Evolutionary conservation across 2,329 filamentous ascomycete genomes (phyloP).

Genomic region (Penicillium hesseltinei): DNA sequence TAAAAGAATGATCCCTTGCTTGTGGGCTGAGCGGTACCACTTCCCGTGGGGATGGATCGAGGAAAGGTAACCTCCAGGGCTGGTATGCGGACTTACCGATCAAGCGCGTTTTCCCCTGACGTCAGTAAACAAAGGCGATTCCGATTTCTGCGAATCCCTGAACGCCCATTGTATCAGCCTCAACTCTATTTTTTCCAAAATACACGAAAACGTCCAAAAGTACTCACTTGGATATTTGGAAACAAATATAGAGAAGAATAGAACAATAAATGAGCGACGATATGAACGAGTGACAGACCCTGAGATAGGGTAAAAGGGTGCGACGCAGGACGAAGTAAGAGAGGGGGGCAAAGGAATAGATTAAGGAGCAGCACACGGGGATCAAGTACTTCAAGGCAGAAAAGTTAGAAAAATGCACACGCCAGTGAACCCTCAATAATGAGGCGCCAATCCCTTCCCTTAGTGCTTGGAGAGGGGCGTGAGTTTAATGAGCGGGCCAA

Average conservation of each 20-base stretch:
- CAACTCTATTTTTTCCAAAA: background rate
- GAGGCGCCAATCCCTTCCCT: constrained; percentile 2
- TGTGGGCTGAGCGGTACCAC: constrained; percentile 1
- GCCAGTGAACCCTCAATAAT: background rate
- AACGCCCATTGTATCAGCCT: constrained; percentile 4
- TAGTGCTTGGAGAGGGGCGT: constrained; percentile 7
- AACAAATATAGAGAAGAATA: background rate
- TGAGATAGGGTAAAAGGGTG: constrained; percentile 11
- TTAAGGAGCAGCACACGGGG: constrained; percentile 11
- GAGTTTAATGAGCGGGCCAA: constrained; percentile 19
- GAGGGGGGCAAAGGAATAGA: constrained; percentile 1
- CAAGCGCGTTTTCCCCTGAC: constrained; percentile 20
- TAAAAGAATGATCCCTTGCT: constrained; percentile 24
- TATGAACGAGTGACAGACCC: constrained; percentile 13
- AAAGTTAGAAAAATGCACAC: background rate
- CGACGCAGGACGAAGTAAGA: constrained; percentile 1
- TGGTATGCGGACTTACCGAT: constrained; percentile 21
- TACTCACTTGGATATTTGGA: background rate
- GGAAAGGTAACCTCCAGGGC: background rate
- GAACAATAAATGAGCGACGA: constrained; percentile 7
- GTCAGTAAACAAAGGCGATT: constrained; percentile 20
- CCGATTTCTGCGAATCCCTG: background rate
- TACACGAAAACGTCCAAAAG: background rate
- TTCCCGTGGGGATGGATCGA: constrained; percentile 5
- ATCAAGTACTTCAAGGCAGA: constrained; percentile 16